Evolutionary conservation across 129 eudicot genomes (phyloP), one percentile per base, ranked within the genome.

Genomic region (Gnaphalium uliginosum): DNA sequence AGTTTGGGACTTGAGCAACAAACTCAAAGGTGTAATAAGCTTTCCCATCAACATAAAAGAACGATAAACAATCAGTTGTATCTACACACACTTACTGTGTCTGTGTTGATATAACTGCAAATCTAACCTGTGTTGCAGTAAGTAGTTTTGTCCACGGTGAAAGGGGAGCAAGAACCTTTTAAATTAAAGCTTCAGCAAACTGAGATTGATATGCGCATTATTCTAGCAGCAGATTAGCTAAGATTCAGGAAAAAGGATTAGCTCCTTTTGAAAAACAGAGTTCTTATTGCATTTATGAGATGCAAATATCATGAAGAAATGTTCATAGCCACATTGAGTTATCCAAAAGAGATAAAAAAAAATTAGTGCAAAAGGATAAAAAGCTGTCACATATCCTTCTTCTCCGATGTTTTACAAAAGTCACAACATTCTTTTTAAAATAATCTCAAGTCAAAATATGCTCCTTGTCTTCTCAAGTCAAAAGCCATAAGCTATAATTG

Each of bases 1-100:
- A 91, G 78, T 91, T 95, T 75, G 96, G 99, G 64, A 97, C 99
- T 86, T 91, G 81, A 30, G 97, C 96, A 37, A 86, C 74, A 78
- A 91, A 95, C 81, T 95, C 99, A 30, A 95, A 83, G 4, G 96
- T 95, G 87, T 95, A 95, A 81, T 95, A 95, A 32, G 90, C 73
- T 74, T 83, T 91, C 30, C 99, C 97, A 68, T 95, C 97, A 8
- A 89, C 90, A 8, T 89, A 33, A 79, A 73, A 66, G 4, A 18
- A 53, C 18, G 66, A 71, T 18, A 37, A 37, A 79, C 1, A 4
- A 18, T 63, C 50, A 78, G 57, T 71, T 62, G 77, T 1, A 24
- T 68, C n/a, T n/a, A n/a, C n/a, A 24, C 17, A 17, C 46, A 17
- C 43, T 10, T 15, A n/a, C 37, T 2, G 9, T 11, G 30, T 53